Base-by-base conservation (phyloP, 106 monocot genomes). In the Xerophyta viscosa region DNA sequence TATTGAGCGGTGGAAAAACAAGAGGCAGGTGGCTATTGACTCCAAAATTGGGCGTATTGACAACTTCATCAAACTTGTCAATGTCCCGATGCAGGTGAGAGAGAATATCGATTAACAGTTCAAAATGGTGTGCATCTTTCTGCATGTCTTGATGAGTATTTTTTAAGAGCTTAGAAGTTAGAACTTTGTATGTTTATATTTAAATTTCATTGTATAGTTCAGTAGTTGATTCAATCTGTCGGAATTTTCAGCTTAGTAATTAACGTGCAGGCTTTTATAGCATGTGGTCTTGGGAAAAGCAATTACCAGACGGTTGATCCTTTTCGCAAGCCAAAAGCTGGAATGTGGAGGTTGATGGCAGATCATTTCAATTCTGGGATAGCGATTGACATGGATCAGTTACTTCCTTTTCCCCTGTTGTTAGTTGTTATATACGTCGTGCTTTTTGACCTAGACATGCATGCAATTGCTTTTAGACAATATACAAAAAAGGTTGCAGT, bases 1-100 rank as follows among this genome's bases (percentile, higher is more conserved):
- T 60, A 96, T 96, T 50, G 94, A 96, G 43, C 74, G 88, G 17
- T 96, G 94, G 94, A 96, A 88, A 56, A 85, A 85, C 39, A 96
- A 89, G 57, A 71, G 94, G 54, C 94, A 89, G 62, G 62, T 64
- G 57, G 94, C 88, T 60, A 67, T 96, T 43, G 84, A 96, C 64
- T 96, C 88, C 18, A 96, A 96, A 82, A 63, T 89, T 50, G 88
- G 94, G 41, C 64, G 88, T 19, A 78, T 96, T 62, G 76, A 88
- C 50, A 82, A 76, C 57, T 89, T 96, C 50, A 71, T 96, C 23
- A 75, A 79, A 33, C 41, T 18, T 67, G 94, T 96, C 37, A 68
- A 84, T 55, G 70, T 96, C 27, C 89, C 94, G 24, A 82, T 96
- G 69, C 94, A 96, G 94, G 94, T 85, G 22, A 36, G 5, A 6